phyloP scores from a whole-genome alignment of 306 rosid species.

The Acacia acuminata region DNA sequence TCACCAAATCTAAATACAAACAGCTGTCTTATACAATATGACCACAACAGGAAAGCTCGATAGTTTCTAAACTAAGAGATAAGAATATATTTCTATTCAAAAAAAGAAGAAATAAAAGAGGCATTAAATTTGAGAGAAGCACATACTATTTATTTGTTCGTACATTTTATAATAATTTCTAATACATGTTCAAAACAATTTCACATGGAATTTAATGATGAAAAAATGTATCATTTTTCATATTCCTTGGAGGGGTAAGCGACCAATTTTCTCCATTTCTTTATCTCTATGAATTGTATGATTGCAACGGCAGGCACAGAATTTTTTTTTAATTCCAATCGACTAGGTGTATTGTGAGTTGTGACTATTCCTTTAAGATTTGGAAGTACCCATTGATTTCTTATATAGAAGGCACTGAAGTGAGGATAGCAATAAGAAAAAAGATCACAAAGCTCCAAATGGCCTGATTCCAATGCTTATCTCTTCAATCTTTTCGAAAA shows the following conservation, averaged over 20 bases:
- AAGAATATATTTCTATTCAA: neutral
- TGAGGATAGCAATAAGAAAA: neutral
- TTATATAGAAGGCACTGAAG: neutral
- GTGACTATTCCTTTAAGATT: neutral
- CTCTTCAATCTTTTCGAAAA: neutral
- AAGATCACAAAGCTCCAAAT: neutral
- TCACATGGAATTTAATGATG: neutral
- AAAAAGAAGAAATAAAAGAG: conserved; percentile 14
- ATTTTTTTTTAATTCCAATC: neutral
- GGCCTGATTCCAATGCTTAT: conserved; percentile 17
- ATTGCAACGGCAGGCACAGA: neutral
- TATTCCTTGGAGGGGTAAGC: neutral
- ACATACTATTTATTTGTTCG: neutral
- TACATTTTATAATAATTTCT: neutral
- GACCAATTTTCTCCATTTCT: neutral
- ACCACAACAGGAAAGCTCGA: neutral
- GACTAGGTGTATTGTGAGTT: neutral
- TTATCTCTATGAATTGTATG: neutral
- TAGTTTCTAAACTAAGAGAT: neutral
- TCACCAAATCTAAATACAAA: neutral
- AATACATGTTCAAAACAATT: neutral
- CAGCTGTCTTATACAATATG: neutral
- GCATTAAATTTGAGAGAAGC: neutral
- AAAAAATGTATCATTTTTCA: neutral
- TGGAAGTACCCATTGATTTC: neutral